A percentile compares a stretch with the other conserved stretches of the same genome.
Conservation (phyloP, 768 basidiomycete genomes). For the Tylopilus cervinicoccineus region DNA sequence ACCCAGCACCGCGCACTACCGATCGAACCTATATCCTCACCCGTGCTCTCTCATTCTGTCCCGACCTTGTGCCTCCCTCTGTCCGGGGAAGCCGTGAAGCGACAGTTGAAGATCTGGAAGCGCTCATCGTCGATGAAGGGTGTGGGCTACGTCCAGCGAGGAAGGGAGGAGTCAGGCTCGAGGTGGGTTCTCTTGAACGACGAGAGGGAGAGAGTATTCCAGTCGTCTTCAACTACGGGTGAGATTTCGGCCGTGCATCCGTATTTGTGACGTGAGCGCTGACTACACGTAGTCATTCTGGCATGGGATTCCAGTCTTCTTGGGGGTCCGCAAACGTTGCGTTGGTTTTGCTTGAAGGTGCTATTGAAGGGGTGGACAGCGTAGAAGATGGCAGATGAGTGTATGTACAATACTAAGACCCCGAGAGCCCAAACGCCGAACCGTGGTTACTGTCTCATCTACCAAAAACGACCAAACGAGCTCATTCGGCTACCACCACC, state of each 20-base stretch:
- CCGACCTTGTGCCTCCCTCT: conserved; percentile 55
- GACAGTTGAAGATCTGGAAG: conserved; percentile 45
- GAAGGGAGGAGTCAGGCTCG: conserved; percentile 64
- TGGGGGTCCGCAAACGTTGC: conserved; percentile 60
- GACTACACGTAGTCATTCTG: conserved; percentile 47
- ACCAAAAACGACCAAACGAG: background rate
- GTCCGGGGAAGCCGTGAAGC: conserved; percentile 43
- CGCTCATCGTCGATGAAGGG: conserved; percentile 47
- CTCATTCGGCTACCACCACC: conserved; percentile 4
- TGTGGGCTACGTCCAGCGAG: conserved; percentile 66
- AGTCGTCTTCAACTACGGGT: conserved; percentile 66
- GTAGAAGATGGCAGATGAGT: background rate
- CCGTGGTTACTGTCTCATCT: background rate
- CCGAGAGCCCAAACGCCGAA: background rate
- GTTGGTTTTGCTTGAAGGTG: conserved; percentile 42
- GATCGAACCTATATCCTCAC: conserved; percentile 58
- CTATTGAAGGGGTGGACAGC: conserved; percentile 21
- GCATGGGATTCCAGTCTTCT: conserved; percentile 59
- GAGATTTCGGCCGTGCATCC: conserved; percentile 16
- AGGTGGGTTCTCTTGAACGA: conserved; percentile 39
- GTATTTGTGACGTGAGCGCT: background rate
- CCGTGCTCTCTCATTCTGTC: conserved; percentile 47
- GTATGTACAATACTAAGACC: background rate
- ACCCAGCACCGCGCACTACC: conserved; percentile 59
- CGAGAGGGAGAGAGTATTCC: conserved; percentile 36